Evolutionary conservation across 345 rosid genomes (phyloP).

Genomic region (Reutealis trisperma): DNA sequence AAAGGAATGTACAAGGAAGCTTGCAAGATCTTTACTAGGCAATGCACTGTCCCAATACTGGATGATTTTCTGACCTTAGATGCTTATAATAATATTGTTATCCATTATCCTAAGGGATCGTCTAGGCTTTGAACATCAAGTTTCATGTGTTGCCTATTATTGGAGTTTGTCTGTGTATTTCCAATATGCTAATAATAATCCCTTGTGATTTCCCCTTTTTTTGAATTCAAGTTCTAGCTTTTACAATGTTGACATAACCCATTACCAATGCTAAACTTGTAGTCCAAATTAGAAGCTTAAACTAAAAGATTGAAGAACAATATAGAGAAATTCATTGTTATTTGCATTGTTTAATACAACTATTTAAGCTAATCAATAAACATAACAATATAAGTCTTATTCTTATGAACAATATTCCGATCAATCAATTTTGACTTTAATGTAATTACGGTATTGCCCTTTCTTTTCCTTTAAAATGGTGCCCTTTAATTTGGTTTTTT

Average conservation of each 20-base stretch:
- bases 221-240: background rate
- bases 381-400: too few relatives aligned
- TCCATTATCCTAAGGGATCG: constrained; percentile 50
- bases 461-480: too few relatives aligned
- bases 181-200: background rate
- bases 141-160: background rate
- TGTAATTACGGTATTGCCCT: too few relatives aligned
- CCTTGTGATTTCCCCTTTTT: background rate
- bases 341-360: too few relatives aligned
- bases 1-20: constrained; percentile 81
- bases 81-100: constrained; percentile 66
- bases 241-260: background rate
- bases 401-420: too few relatives aligned
- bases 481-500: too few relatives aligned
- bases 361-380: too few relatives aligned
- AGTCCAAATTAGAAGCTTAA: too few relatives aligned
- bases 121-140: constrained; percentile 51
- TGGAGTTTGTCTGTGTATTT: background rate
- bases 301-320: too few relatives aligned
- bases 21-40: constrained; percentile 65
- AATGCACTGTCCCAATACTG: constrained; percentile 56
- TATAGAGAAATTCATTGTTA: too few relatives aligned
- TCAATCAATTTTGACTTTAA: too few relatives aligned
- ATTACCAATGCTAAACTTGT: too few relatives aligned
- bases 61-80: constrained; percentile 90